Conservation (phyloP, 257 asterid species). For the Striga asiatica region DNA sequence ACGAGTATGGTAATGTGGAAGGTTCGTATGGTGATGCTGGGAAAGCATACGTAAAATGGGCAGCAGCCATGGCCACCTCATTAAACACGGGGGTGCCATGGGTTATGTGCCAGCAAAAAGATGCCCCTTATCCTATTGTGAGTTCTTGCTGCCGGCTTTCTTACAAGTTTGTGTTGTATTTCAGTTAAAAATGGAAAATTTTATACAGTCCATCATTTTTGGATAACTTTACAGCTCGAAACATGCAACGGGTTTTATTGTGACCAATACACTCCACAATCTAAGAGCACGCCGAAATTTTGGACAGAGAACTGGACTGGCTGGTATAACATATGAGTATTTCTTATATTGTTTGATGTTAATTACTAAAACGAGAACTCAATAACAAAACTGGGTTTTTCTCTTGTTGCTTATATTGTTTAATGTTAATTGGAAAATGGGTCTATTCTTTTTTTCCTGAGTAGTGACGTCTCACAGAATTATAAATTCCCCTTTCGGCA, state of each 20-base stretch:
- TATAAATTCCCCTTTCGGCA: too few species aligned
- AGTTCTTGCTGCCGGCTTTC: slow-evolving; percentile 17
- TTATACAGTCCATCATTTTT: background rate
- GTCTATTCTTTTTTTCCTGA: background rate
- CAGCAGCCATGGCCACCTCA: slow-evolving; percentile 61
- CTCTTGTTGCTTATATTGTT: background rate
- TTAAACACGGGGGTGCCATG: slow-evolving; percentile 61
- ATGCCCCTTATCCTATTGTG: slow-evolving; percentile 70
- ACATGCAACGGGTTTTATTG: slow-evolving; percentile 82
- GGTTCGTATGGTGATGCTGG: slow-evolving; percentile 36
- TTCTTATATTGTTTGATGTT: background rate
- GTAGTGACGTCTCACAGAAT: too few species aligned
- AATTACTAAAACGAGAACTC: too few species aligned
- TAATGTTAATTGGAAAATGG: background rate
- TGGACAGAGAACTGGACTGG: slow-evolving; percentile 83
- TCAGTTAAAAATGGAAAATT: background rate
- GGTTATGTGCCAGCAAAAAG: slow-evolving; percentile 72
- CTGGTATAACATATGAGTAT: slow-evolving; percentile 27
- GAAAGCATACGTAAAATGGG: slow-evolving; percentile 52
- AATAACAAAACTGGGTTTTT: too few species aligned
- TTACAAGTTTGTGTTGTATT: too few species aligned
- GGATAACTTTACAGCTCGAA: slow-evolving; percentile 34
- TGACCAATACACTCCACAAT: slow-evolving; percentile 60
- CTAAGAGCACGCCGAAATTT: slow-evolving; percentile 50
- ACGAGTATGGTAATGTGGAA: slow-evolving; percentile 63